These are phyloP conservation scores for Blastobotrys terrestris DNA, from an alignment of 805 yeast species.

Conservation along the genomic window DNA sequence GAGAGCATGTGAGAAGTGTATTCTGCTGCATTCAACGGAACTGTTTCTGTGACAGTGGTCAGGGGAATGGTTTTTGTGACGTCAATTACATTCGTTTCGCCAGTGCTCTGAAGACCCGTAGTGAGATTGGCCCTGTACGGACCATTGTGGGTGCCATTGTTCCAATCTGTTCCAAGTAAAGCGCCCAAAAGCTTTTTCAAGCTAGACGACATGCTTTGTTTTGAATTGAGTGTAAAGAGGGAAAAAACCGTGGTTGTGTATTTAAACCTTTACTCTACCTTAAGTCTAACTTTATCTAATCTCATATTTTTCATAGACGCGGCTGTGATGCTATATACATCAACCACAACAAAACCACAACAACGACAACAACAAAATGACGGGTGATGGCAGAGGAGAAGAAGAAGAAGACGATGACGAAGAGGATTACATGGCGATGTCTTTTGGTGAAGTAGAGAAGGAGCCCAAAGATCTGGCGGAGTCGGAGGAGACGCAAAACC, in stretches of 20 bases:
- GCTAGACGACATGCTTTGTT: not conserved
- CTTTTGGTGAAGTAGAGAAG: slow-evolving; percentile 12
- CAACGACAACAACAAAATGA: not conserved
- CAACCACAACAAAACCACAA: not conserved
- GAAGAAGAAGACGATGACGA: slow-evolving; percentile 11
- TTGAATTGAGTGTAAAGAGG: not conserved
- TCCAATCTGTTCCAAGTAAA: not conserved
- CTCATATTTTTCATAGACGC: too few species aligned
- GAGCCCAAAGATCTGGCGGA: slow-evolving; percentile 6
- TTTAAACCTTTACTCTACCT: not conserved
- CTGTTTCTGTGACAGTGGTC: not conserved
- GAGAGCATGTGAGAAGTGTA: slow-evolving; percentile 7
- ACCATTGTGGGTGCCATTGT: not conserved
- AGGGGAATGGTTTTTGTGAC: not conserved
- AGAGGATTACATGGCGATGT: slow-evolving; percentile 30
- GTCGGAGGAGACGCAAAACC: slow-evolving; percentile 4
- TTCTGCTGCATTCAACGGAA: not conserved
- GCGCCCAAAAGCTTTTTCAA: not conserved
- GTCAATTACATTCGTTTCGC: not conserved
- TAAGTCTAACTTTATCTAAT: not conserved
- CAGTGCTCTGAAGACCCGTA: not conserved
- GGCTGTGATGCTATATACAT: too few species aligned
- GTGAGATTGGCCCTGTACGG: not conserved
- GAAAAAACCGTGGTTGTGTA: not conserved
- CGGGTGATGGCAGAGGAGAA: not conserved